Evolutionary conservation across 129 eudicot species (phyloP).

Genomic region (Centaurea solstitialis): DNA sequence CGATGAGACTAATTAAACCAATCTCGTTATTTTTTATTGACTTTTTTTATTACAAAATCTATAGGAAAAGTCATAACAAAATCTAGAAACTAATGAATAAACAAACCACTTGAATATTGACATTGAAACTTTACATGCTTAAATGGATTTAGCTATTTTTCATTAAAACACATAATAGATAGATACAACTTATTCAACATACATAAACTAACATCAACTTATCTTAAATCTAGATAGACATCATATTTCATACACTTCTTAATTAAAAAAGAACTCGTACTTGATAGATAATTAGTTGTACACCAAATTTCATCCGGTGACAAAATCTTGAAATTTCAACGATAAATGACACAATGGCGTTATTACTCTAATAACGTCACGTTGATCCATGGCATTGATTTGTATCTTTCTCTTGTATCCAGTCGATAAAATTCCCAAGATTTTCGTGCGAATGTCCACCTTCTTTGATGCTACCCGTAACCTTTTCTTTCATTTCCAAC

Average conservation of each 20-base stretch:
- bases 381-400: not conserved
- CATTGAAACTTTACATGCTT: too few relatives aligned
- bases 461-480: not conserved
- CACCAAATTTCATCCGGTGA: not conserved
- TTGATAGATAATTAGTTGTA: not conserved
- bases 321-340: not conserved
- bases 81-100: too few relatives aligned
- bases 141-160: too few relatives aligned
- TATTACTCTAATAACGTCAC: not conserved
- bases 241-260: not conserved
- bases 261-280: not conserved
- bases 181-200: not conserved
- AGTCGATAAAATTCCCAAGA: constrained; percentile 35
- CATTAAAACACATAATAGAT: not conserved
- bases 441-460: constrained; percentile 46
- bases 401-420: constrained; percentile 38
- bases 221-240: not conserved
- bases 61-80: too few relatives aligned
- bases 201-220: not conserved
- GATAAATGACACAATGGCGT: not conserved
- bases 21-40: too few relatives aligned
- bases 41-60: too few relatives aligned
- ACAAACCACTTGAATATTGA: too few relatives aligned
- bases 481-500: constrained; percentile 33
- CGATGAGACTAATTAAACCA: too few relatives aligned